Conservation (phyloP, 2,329 filamentous ascomycete species). For the Aspergillus japonicus region DNA sequence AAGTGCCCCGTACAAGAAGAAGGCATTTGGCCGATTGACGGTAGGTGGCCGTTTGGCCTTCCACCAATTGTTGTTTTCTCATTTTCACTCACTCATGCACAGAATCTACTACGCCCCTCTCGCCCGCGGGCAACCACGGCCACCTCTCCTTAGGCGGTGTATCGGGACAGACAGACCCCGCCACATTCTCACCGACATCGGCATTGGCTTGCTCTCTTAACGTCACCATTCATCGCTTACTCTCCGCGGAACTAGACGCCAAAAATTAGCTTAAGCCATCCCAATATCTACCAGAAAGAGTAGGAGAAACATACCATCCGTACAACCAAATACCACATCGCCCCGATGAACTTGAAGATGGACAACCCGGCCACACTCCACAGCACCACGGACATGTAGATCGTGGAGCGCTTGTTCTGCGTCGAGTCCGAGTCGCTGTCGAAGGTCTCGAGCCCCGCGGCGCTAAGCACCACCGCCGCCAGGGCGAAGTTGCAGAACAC, state of each 20-base stretch:
- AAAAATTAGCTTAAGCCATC: no score
- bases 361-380: conserved; percentile 86
- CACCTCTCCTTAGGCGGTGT: neutral
- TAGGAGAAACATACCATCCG: conserved; percentile 66
- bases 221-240: neutral
- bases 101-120: neutral
- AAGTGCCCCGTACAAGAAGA: neutral
- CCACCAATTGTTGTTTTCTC: neutral
- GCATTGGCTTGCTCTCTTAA: neutral
- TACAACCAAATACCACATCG: conserved; percentile 88
- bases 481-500: conserved; percentile 95
- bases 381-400: conserved; percentile 83
- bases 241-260: no score
- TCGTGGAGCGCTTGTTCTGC: conserved; percentile 62
- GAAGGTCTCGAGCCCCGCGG: conserved; percentile 75
- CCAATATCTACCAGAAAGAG: no score
- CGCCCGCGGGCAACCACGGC: neutral
- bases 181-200: neutral
- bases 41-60: neutral
- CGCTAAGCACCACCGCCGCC: conserved; percentile 79
- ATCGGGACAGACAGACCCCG: neutral
- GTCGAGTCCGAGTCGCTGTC: conserved; percentile 45
- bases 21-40: neutral
- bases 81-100: neutral
- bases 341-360: conserved; percentile 82